These are phyloP conservation scores for Coemansia sp. DNA, from an alignment of 192 early-diverging fungal genomes.

Conservation along the genomic window DNA sequence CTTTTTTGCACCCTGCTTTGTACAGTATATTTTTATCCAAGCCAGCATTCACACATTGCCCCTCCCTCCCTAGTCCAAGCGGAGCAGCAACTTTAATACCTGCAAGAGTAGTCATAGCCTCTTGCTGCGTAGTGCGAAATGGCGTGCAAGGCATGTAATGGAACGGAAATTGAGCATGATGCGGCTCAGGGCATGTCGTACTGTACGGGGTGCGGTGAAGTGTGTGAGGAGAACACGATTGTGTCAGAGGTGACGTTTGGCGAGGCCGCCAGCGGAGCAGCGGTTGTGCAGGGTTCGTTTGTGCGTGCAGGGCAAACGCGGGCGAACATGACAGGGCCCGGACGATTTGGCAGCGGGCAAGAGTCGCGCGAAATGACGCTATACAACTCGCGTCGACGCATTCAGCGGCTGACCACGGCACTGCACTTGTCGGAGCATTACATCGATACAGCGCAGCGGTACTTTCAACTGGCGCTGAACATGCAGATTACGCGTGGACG, in stretches of 20 bases:
- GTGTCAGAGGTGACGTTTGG: constrained; percentile 89
- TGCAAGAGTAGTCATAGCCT: too few relatives aligned
- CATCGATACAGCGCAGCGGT: constrained; percentile 79
- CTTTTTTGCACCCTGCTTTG: too few relatives aligned
- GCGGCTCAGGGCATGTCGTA: constrained; percentile 69
- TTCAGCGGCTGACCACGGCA: constrained; percentile 70
- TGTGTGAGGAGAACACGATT: constrained; percentile 90
- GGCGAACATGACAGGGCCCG: constrained; percentile 48
- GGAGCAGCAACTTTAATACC: too few relatives aligned
- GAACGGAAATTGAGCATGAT: constrained; percentile 67
- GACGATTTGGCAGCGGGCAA: constrained; percentile 52
- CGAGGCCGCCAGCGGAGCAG: constrained; percentile 83
- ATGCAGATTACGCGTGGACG: constrained; percentile 84
- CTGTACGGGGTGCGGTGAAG: constrained; percentile 66
- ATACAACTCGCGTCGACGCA: constrained; percentile 68
- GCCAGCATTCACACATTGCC: too few relatives aligned
- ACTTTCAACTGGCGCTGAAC: constrained; percentile 79
- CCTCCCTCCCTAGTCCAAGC: too few relatives aligned
- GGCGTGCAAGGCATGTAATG: constrained; percentile 61
- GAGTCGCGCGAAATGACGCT: constrained; percentile 73
- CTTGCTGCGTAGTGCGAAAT: constrained; percentile 19
- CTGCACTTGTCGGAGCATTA: constrained; percentile 73
- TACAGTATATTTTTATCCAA: too few relatives aligned
- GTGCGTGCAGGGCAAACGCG: constrained; percentile 67
- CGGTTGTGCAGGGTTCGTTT: constrained; percentile 73